Evolutionary conservation across 306 rosid species (phyloP).

Genomic region (Cucumis melo): DNA sequence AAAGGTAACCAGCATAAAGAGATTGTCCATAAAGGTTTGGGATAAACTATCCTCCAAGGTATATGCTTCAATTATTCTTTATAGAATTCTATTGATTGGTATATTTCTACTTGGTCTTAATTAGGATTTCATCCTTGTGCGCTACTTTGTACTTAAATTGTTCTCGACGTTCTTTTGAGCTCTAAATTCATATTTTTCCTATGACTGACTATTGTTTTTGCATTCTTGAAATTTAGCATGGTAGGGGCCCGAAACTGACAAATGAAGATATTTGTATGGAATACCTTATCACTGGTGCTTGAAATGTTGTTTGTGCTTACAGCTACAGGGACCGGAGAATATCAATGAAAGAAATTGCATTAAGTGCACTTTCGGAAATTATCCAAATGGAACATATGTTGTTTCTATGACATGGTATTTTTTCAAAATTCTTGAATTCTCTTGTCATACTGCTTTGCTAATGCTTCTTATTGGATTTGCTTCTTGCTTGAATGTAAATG

Average conservation of each 20-base stretch:
- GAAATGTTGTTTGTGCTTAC: slow-evolving; percentile 52
- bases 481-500: not conserved
- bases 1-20: slow-evolving; percentile 55
- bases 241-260: slow-evolving; percentile 44
- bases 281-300: slow-evolving; percentile 57
- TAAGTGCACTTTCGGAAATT: slow-evolving; percentile 52
- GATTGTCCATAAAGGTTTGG: slow-evolving; percentile 75
- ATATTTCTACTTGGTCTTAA: not conserved
- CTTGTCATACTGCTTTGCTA: not conserved
- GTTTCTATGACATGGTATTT: slow-evolving; percentile 73
- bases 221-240: slow-evolving; percentile 38
- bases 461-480: not conserved
- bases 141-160: not conserved
- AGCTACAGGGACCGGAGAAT: slow-evolving; percentile 66
- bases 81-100: not conserved
- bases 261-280: slow-evolving; percentile 37
- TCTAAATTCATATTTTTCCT: not conserved
- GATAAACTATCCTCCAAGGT: slow-evolving; percentile 52
- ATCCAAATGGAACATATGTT: slow-evolving; percentile 37
- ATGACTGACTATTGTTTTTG: not conserved
- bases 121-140: not conserved
- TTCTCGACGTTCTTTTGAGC: not conserved
- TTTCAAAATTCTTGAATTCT: slow-evolving; percentile 11
- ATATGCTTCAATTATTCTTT: not conserved
- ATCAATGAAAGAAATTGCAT: slow-evolving; percentile 56